Evolutionary conservation across 768 basidiomycete genomes (phyloP).

Genomic region (Podaxis sp.): DNA sequence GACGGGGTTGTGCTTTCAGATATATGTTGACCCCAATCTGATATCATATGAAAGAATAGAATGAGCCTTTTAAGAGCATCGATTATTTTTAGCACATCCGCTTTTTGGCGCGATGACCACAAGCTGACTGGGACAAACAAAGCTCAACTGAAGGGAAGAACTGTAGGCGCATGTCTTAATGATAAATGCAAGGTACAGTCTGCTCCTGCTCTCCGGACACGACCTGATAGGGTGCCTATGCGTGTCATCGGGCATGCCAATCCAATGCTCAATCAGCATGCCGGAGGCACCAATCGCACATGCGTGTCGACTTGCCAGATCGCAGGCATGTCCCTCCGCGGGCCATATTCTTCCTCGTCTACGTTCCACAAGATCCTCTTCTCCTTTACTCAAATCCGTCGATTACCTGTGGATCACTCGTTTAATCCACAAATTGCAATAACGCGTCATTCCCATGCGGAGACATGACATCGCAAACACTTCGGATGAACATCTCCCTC

Average conservation of each 20-base stretch:
- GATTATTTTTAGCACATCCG: neutral
- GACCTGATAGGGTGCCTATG: neutral
- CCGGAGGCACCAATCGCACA: neutral
- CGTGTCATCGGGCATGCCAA: neutral
- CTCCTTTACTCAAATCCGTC: neutral
- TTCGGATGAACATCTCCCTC: constrained; percentile 30
- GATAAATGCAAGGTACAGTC: neutral
- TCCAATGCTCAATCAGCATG: neutral
- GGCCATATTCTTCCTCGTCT: neutral
- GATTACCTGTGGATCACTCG: neutral
- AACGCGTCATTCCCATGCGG: constrained; percentile 15
- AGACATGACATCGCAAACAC: constrained; percentile 29
- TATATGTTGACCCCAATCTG: neutral
- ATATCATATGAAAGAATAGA: too few species aligned
- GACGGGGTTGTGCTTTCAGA: neutral
- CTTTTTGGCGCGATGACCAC: neutral
- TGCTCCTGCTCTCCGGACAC: neutral
- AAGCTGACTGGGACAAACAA: neutral
- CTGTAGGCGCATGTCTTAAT: neutral
- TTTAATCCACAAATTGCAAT: neutral
- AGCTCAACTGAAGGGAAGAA: neutral
- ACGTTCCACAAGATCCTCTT: neutral
- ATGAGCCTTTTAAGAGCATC: neutral
- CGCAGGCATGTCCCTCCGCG: neutral
- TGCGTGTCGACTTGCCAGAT: neutral